Conservation (phyloP, 2,329 filamentous ascomycete species). For the Rhinocladiella mackenziei region DNA sequence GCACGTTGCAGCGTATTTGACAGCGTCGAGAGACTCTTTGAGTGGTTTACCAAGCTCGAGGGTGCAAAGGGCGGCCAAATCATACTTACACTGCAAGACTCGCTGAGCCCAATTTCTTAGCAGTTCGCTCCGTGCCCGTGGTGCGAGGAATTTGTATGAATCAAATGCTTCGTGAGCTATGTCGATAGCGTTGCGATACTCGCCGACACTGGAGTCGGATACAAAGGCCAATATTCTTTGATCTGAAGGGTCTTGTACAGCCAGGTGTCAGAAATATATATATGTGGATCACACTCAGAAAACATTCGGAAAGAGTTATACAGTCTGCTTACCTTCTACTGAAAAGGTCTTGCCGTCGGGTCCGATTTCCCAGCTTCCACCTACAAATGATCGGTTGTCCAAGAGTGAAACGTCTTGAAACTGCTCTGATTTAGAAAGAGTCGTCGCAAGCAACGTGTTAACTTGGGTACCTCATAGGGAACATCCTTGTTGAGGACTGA, state of each 20-base stretch:
- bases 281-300: not conserved
- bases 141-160: constrained; percentile 57
- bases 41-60: constrained; percentile 58
- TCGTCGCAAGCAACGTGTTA: not conserved
- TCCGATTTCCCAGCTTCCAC: not conserved
- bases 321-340: not conserved
- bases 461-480: too few species aligned
- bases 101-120: constrained; percentile 64
- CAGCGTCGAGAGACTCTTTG: constrained; percentile 47
- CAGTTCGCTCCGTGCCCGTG: constrained; percentile 58
- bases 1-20: constrained; percentile 47
- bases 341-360: not conserved
- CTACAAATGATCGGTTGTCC: not conserved
- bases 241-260: not conserved
- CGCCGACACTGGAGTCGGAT: constrained; percentile 6
- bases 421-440: not conserved
- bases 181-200: constrained; percentile 59
- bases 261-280: not conserved
- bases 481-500: not conserved
- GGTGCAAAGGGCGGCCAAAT: constrained; percentile 51
- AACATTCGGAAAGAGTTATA: not conserved
- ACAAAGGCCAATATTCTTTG: not conserved
- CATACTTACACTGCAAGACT: constrained; percentile 60
- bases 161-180: constrained; percentile 71
- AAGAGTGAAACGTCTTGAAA: not conserved